A percentile compares a stretch with the other conserved stretches of the same genome.
These are phyloP conservation scores for Ophiocordyceps sinensis DNA, from an alignment of 2,329 filamentous ascomycete species.

Conservation along the genomic window DNA sequence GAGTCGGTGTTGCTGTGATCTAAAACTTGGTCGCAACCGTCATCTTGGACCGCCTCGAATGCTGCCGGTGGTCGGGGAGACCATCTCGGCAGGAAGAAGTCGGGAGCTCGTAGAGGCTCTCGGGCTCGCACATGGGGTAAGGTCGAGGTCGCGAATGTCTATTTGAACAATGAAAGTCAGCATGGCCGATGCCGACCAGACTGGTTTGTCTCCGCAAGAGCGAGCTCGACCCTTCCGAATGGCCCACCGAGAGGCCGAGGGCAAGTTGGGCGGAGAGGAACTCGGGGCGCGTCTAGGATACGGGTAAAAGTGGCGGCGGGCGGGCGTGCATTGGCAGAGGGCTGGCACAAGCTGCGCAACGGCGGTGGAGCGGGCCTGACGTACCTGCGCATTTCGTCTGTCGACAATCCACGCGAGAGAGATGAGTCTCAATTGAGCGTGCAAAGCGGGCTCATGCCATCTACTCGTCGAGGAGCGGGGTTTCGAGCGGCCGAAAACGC, in stretches of 20 bases:
- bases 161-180: too few species aligned
- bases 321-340: too few species aligned
- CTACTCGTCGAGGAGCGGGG: conserved; percentile 17
- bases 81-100: conserved; percentile 1
- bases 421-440: conserved; percentile 21
- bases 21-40: background rate
- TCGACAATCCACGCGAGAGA: conserved; percentile 22
- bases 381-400: conserved; percentile 3
- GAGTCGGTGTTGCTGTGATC: conserved; percentile 1
- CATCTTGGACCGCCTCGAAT: background rate
- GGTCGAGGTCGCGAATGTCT: background rate
- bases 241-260: background rate
- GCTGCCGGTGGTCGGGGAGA: background rate
- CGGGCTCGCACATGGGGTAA: background rate
- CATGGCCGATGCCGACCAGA: too few species aligned
- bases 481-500: conserved; percentile 21
- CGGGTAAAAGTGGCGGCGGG: too few species aligned
- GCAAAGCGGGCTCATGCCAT: conserved; percentile 14
- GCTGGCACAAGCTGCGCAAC: background rate
- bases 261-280: too few species aligned
- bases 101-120: background rate
- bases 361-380: background rate
- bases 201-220: background rate
- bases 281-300: too few species aligned
- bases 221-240: background rate